Conservation (phyloP, 352 stramenopile genomes). For the Globisporangium canariense region DNA sequence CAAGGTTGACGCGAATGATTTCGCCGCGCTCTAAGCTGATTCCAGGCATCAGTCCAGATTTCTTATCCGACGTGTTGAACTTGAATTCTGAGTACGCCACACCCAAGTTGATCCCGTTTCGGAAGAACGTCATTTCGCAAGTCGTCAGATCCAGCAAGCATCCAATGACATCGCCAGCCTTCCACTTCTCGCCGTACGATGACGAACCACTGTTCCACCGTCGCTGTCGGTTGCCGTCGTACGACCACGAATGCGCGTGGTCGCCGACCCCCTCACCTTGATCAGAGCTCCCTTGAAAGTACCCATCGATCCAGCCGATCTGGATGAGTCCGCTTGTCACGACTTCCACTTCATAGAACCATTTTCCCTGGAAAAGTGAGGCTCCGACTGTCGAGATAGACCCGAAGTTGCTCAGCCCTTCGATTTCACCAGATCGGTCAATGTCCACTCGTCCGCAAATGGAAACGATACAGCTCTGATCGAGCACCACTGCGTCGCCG, state of each 20-base stretch:
- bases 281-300: slow-evolving; percentile 90
- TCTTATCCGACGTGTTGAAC: slow-evolving; percentile 38
- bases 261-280: slow-evolving; percentile 91
- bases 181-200: slow-evolving; percentile 90
- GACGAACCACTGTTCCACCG: slow-evolving; percentile 90
- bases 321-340: slow-evolving; percentile 90
- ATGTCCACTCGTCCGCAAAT: slow-evolving; percentile 85
- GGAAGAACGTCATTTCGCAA: slow-evolving; percentile 85
- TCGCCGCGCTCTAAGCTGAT: slow-evolving; percentile 86
- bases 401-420: slow-evolving; percentile 87
- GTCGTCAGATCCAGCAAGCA: slow-evolving; percentile 84
- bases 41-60: slow-evolving; percentile 75
- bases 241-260: slow-evolving; percentile 91
- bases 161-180: slow-evolving; percentile 88
- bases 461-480: slow-evolving; percentile 62
- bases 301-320: slow-evolving; percentile 90
- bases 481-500: slow-evolving; percentile 45
- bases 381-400: slow-evolving; percentile 79
- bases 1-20: slow-evolving; percentile 85
- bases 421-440: slow-evolving; percentile 80
- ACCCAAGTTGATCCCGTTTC: slow-evolving; percentile 84
- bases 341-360: slow-evolving; percentile 94
- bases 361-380: slow-evolving; percentile 79
- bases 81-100: slow-evolving; percentile 74
- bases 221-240: slow-evolving; percentile 89